phyloP scores from a whole-genome alignment of 2,329 filamentous ascomycete genomes.

The Phyllosticta citriasiana region DNA sequence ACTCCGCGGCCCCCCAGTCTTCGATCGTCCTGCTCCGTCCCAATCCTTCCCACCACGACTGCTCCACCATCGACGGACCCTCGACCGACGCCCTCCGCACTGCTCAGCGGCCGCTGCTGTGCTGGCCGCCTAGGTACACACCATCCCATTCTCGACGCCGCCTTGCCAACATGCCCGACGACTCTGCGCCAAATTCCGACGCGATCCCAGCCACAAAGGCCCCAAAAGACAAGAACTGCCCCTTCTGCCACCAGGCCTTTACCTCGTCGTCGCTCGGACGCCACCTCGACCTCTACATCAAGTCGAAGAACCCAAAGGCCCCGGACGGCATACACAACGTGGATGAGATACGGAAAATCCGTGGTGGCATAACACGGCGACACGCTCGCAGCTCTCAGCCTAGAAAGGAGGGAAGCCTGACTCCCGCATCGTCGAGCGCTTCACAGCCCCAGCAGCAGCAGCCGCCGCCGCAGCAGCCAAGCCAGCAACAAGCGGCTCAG shows the following conservation, averaged over 20 bases:
- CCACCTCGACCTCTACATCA: conserved; percentile 89
- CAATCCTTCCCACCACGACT: background rate
- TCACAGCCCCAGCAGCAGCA: conserved; percentile 21
- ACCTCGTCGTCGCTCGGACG: conserved; percentile 89
- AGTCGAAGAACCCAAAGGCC: conserved; percentile 81
- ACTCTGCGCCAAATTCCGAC: conserved; percentile 25
- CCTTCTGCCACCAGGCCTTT: conserved; percentile 80
- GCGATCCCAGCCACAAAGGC: conserved; percentile 34
- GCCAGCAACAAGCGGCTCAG: background rate
- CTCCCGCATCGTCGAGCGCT: conserved; percentile 38
- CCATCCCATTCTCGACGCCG: conserved; percentile 5
- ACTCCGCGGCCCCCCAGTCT: background rate
- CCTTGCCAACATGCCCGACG: conserved; percentile 22
- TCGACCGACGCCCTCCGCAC: background rate
- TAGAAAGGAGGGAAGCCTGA: conserved; percentile 49
- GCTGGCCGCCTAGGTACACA: background rate
- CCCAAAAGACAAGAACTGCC: conserved; percentile 77
- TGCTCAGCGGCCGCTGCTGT: conserved; percentile 3
- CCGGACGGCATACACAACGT: conserved; percentile 84
- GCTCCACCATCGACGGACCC: background rate
- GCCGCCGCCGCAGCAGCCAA: conserved; percentile 16
- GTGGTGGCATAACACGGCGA: conserved; percentile 76
- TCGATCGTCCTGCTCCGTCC: background rate
- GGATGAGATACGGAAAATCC: conserved; percentile 73
- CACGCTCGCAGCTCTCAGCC: conserved; percentile 60